Conservation (phyloP, 2,329 filamentous ascomycete species). For the Sclerotinia spermophila region DNA sequence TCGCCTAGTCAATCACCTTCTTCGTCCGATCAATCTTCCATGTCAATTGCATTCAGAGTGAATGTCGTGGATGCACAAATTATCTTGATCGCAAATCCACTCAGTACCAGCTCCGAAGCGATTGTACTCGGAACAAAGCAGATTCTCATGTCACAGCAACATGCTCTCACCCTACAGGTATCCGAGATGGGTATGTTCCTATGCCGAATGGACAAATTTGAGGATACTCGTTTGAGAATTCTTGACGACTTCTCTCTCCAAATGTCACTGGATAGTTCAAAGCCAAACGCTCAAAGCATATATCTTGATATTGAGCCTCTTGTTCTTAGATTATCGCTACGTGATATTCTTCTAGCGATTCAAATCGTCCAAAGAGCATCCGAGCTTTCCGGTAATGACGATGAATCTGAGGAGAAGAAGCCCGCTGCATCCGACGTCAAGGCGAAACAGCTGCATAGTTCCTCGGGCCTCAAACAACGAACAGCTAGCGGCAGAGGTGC, state of each 20-base stretch:
- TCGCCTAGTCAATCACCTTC: constrained; percentile 33
- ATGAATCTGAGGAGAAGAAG: constrained; percentile 46
- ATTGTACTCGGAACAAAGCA: constrained; percentile 95
- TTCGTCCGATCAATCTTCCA: constrained; percentile 43
- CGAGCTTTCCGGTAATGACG: constrained; percentile 68
- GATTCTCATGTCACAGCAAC: constrained; percentile 86
- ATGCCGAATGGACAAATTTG: constrained; percentile 97
- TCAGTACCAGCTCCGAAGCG: constrained; percentile 85
- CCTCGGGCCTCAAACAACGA: constrained; percentile 48
- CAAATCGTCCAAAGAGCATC: constrained; percentile 90
- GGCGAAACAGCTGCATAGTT: constrained; percentile 47
- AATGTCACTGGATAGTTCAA: constrained; percentile 74
- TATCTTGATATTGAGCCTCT: constrained; percentile 86
- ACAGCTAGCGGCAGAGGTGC: constrained; percentile 54
- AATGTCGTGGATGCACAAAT: constrained; percentile 96
- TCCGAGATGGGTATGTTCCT: constrained; percentile 97
- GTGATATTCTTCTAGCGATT: constrained; percentile 89
- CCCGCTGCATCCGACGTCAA: constrained; percentile 49
- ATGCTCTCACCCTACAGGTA: constrained; percentile 88
- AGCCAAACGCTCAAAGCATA: constrained; percentile 67
- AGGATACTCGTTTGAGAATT: constrained; percentile 83
- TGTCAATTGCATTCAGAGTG: constrained; percentile 81
- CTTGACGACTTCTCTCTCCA: constrained; percentile 95
- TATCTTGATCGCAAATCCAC: constrained; percentile 91
- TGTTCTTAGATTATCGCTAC: constrained; percentile 81